Conservation (phyloP, 108 stramenopile species). For the Skeletonema tropicum region DNA sequence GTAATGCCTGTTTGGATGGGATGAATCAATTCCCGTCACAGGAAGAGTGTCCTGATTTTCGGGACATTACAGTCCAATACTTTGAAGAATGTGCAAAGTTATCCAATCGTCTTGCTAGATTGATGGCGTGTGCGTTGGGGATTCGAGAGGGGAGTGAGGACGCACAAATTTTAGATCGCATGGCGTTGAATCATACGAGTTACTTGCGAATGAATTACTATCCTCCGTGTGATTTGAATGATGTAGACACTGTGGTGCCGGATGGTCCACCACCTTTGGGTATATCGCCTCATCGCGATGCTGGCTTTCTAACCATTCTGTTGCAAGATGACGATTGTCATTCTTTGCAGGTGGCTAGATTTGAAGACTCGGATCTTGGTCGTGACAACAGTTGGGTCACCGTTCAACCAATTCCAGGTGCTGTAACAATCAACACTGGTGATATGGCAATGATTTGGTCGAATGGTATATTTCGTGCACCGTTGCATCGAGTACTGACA, state of each 20-base stretch:
- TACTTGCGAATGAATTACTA: conserved; percentile 91
- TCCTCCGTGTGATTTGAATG: conserved; percentile 55
- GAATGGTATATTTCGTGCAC: conserved; percentile 85
- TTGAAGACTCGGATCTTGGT: conserved; percentile 42
- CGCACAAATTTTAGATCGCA: conserved; percentile 43
- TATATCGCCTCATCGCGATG: conserved; percentile 91
- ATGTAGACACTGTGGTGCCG: neutral
- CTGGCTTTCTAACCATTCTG: conserved; percentile 90
- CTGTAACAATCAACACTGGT: conserved; percentile 94
- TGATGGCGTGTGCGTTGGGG: conserved; percentile 71
- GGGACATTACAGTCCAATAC: conserved; percentile 62
- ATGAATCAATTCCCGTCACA: conserved; percentile 81
- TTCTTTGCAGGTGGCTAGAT: conserved; percentile 74
- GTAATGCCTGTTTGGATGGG: conserved; percentile 86
- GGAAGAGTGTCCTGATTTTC: conserved; percentile 65
- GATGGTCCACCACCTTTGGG: conserved; percentile 34
- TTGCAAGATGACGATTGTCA: conserved; percentile 86
- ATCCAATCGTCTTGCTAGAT: conserved; percentile 60
- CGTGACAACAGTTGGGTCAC: conserved; percentile 64
- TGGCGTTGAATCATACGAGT: conserved; percentile 72
- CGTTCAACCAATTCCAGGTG: conserved; percentile 74
- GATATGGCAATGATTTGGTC: conserved; percentile 95
- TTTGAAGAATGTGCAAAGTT: conserved; percentile 72
- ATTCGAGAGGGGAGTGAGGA: conserved; percentile 32
- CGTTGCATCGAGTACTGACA: conserved; percentile 90